Conservation (phyloP, 176 grass and related monocot species). For the Zoysia japonica region DNA sequence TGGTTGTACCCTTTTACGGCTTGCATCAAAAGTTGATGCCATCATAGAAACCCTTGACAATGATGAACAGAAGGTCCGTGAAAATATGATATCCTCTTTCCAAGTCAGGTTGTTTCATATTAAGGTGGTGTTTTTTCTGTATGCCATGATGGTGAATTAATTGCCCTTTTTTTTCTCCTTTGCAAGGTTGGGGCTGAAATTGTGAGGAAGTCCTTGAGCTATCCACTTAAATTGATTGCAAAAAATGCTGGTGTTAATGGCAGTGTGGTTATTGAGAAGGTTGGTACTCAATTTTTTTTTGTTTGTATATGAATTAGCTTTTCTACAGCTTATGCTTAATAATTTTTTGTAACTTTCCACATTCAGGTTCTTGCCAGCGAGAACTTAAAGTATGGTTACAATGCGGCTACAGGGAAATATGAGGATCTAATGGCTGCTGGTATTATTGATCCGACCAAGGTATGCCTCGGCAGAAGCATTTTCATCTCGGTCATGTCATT, state of each 20-base stretch:
- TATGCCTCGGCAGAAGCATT: constrained; percentile 6
- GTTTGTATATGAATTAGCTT: background rate
- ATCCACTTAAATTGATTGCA: constrained; percentile 88
- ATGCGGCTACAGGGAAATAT: constrained; percentile 89
- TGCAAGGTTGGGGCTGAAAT: constrained; percentile 87
- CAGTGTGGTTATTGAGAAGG: constrained; percentile 90
- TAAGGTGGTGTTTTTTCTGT: background rate
- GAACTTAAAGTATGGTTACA: constrained; percentile 80
- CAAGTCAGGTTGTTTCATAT: background rate
- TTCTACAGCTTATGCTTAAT: background rate
- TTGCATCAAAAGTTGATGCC: constrained; percentile 78
- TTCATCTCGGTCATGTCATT: background rate
- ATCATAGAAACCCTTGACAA: constrained; percentile 88
- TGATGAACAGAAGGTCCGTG: constrained; percentile 86
- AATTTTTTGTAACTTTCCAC: background rate
- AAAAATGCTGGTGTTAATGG: constrained; percentile 97
- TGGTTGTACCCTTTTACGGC: constrained; percentile 86
- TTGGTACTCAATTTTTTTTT: background rate
- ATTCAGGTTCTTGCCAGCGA: constrained; percentile 71
- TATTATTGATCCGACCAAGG: constrained; percentile 98
- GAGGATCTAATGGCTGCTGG: constrained; percentile 95
- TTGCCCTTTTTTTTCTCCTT: background rate
- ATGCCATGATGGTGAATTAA: background rate
- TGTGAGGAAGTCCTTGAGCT: constrained; percentile 84
- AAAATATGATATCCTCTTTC: background rate